These are phyloP conservation scores for Coelastrella sp. DNA, from an alignment of 139 green algal genomes.

Conservation along the genomic window DNA sequence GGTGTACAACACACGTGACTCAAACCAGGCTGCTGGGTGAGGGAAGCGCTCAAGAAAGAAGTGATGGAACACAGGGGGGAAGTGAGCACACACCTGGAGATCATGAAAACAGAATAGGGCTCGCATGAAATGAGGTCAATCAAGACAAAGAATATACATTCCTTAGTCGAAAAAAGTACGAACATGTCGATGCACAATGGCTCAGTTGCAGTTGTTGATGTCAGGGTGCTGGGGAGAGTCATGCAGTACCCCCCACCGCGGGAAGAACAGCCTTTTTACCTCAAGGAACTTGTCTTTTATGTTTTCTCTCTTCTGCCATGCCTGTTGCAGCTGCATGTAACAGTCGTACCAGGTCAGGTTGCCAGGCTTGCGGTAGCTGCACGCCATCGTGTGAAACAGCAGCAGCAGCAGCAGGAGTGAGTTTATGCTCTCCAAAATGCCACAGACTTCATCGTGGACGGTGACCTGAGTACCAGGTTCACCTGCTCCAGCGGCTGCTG, in stretches of 20 bases:
- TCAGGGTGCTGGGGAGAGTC: background rate
- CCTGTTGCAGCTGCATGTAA: background rate
- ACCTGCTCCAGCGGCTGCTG: too few relatives aligned
- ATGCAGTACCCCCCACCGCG: too few relatives aligned
- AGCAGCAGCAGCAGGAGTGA: background rate
- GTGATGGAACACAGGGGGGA: slow-evolving; percentile 89
- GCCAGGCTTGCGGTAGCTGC: slow-evolving; percentile 41
- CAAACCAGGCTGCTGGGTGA: slow-evolving; percentile 76
- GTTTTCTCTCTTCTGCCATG: background rate
- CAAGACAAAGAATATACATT: too few relatives aligned
- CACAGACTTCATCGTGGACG: too few relatives aligned
- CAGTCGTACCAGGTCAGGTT: slow-evolving; percentile 32
- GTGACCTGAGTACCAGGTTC: too few relatives aligned
- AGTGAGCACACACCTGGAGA: slow-evolving; percentile 48
- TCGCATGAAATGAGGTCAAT: too few relatives aligned
- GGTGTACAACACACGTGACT: slow-evolving; percentile 81
- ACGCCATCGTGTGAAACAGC: background rate
- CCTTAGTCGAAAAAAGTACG: too few relatives aligned
- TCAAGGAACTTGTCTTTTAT: slow-evolving; percentile 59
- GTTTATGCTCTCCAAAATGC: too few relatives aligned
- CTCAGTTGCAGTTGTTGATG: too few relatives aligned
- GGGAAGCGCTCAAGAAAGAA: slow-evolving; percentile 95
- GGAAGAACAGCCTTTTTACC: too few relatives aligned
- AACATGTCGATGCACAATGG: too few relatives aligned
- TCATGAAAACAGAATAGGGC: background rate